These are phyloP conservation scores for Tilletia horrida DNA, from an alignment of 1,284 basidiomycete genomes.

Conservation along the genomic window DNA sequence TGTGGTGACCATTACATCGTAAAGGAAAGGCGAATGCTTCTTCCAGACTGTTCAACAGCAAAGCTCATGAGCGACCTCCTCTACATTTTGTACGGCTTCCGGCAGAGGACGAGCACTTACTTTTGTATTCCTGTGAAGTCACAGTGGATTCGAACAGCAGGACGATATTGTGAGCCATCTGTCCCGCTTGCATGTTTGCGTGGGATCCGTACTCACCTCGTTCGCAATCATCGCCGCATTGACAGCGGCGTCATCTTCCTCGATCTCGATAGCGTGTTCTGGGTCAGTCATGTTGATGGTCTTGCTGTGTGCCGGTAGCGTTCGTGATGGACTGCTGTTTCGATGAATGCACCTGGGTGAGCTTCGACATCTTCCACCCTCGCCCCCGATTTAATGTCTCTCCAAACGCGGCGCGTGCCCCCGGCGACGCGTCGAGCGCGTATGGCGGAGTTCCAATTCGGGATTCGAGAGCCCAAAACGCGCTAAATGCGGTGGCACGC, in stretches of 20 bases:
- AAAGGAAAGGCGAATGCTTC: constrained; percentile 67
- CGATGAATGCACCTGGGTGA: background rate
- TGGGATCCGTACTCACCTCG: constrained; percentile 28
- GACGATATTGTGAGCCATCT: background rate
- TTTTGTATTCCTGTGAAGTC: constrained; percentile 45
- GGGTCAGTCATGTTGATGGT: constrained; percentile 5
- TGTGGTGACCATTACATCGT: constrained; percentile 95
- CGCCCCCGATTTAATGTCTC: background rate
- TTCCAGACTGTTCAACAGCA: constrained; percentile 52
- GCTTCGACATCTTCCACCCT: background rate
- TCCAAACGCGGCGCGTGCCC: constrained; percentile 9
- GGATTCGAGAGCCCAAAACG: background rate
- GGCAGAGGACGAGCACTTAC: constrained; percentile 20
- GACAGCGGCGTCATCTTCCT: constrained; percentile 45
- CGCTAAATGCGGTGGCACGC: constrained; percentile 3
- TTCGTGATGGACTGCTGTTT: background rate
- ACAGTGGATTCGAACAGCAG: background rate
- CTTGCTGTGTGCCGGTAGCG: background rate
- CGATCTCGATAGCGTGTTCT: constrained; percentile 31
- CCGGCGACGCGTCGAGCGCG: background rate
- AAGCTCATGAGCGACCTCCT: constrained; percentile 3
- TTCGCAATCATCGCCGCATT: constrained; percentile 48
- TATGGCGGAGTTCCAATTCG: background rate
- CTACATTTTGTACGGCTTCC: too few species aligned
- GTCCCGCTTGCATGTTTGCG: background rate